Evolutionary conservation across 2,329 filamentous ascomycete genomes (phyloP), one percentile per base, ranked within the genome.

Genomic region (Verticillium albo-atrum): DNA sequence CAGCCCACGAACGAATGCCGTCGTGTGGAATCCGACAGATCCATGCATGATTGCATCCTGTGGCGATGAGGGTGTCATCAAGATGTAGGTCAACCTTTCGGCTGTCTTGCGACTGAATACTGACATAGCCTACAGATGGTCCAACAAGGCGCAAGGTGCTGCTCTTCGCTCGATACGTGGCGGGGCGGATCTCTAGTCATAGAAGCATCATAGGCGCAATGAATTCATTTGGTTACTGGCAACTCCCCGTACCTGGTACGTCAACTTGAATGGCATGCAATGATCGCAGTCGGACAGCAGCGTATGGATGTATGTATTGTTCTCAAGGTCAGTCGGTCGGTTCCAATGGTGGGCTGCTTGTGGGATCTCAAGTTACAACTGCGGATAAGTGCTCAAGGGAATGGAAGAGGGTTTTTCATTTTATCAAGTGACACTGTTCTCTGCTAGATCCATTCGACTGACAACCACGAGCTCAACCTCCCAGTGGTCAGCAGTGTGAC

Each of bases 31-130:
- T 68, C 93, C 95, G 1, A 82, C 78, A 12, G 86, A 97, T 69
- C 87, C 91, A 1, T 85, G 85, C 62, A 89, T 97, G 79, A 91
- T 97, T 74, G 95, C 92, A 17, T 94, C 92, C 14, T 94, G 91
- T 60, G 93, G 94, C 20, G 95, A 99, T 72, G 95, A 98, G 69
- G 82, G 83, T 58, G 87, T 84, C 70, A 88, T 98, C 64, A 88
- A 89, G 75, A 92, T 99, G 89, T 97, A 80, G 90, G 34, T 14
- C 23, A 27, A 34, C 2, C 32, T 52, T 20, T 47, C 51, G 32
- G 25, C 25, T 23, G 7, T 23, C 10, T 14, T 23, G 20, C 20
- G 9, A 50, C 5, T 20, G 23, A 20, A 23, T 23, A 50, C 57
- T 61, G 23, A 58, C 58, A 28, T 20, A 20, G 4, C 34, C 3